Base-by-base conservation (phyloP, 2,329 filamentous ascomycete species). In the Drechslerella coelobrocha region DNA sequence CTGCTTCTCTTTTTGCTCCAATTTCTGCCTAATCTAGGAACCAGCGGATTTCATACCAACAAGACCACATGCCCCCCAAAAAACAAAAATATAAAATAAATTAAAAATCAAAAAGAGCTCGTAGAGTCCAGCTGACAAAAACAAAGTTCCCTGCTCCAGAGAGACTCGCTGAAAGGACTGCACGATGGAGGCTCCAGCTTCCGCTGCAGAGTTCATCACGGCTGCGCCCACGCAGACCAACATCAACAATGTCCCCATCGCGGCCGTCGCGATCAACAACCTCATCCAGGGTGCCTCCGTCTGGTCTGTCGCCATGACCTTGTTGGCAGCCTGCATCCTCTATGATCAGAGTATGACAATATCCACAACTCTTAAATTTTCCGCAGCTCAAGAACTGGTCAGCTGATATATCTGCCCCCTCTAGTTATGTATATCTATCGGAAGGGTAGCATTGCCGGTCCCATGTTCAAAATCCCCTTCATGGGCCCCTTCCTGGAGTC, bases 401-500 rank as follows among this genome's bases (percentile, higher is more conserved):
- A 19, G n/a, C 19, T 34, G 34, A 55, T 37, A 31, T 55, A 47
- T 41, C 51, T 51, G 1, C n/a, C n/a, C n/a, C n/a, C n/a, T n/a
- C n/a, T 72, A 94, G 90, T 89, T 75, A 88, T 85, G 78, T 94
- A 93, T 78, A 82, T 91, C 74, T 82, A 83, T 77, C 85, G 86
- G 76, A 93, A 93, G 79, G 89, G 90, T 66, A 84, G 85, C 24
- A 92, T 94, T 76, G 86, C 84, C 55, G 90, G 90, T 39, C 90
- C 90, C 26, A 75, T 84, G 47, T 89, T 85, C 83, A 94, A 94
- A 80, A 82, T 88, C 66, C 90, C 90, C 43, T 93, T 94, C 77
- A 92, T 97, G 79, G 94, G 94, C n/a, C 93, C 94, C 3, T 97
- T 99, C 80, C 84, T 97, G 63, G 83, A 97, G 78, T 96, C 92